Base-by-base conservation (phyloP, 768 basidiomycete species). In the Auricularia sp. region DNA sequence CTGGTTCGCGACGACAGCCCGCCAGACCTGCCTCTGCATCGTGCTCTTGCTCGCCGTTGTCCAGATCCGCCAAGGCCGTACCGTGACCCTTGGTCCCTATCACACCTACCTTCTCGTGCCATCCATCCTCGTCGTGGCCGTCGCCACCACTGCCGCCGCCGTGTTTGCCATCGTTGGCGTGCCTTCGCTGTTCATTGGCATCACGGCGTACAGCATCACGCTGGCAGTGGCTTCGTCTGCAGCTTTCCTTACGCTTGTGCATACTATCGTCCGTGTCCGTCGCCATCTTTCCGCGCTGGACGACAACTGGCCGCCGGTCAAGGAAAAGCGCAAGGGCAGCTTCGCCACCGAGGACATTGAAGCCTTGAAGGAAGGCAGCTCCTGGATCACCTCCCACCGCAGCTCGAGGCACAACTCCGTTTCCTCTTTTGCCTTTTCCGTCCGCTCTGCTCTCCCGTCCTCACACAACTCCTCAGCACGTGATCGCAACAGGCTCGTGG, bases 41-140 rank as follows among this genome's bases (percentile, higher is more conserved):
- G 56, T 63, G 62, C 77, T 90, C 63, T 73, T 89, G 54, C 77
- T 89, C 37, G 80, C 86, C 18, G 79, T 91, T 44, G 76, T 89
- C 34, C 85, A 90, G 65, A 82, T 90, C 67, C 84, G 89, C 14
- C 77, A 86, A 79, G 88, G 84, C 18, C 84, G 82, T 62, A 82
- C 89, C 0, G 82, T 89, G 11, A 82, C 85, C 8, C 88, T 89
- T 67, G 88, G 89, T 14, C 67, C 71, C n/a, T 84, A 76, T 62
- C 87, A 90, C 67, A 89, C 86, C 85, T 83, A 88, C 80, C 71
- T 91, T 39, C 89, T 86, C 86, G 81, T 78, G 8, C 89, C 89
- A 1, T 83, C 83, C 2, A 64, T 84, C 11, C 67, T 88, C 63
- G 74, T 90, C 10, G 77, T 79, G 35, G 67, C 79, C 33, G 79